Conservation (phyloP, 305 asterid species). For the Lippia alba region DNA sequence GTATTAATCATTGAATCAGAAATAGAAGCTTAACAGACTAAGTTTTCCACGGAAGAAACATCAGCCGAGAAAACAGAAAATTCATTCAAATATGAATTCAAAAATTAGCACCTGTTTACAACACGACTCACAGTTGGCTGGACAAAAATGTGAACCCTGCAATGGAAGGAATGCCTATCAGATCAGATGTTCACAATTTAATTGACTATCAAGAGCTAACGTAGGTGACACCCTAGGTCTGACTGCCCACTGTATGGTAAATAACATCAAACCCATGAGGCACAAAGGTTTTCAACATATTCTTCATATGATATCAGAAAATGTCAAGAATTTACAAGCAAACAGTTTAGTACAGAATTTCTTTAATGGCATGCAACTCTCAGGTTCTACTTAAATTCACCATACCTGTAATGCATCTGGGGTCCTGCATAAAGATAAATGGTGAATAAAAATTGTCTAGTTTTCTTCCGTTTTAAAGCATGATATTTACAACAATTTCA, state of each 20-base stretch:
- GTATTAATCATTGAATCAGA: slow-evolving; percentile 10
- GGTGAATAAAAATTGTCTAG: background rate
- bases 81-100: slow-evolving; percentile 19
- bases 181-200: background rate
- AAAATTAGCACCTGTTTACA: slow-evolving; percentile 73
- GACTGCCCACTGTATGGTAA: too few relatives aligned
- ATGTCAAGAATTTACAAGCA: too few relatives aligned
- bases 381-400: slow-evolving; percentile 16
- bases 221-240: too few relatives aligned
- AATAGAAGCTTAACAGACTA: slow-evolving; percentile 20
- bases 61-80: slow-evolving; percentile 16
- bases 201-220: background rate
- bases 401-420: slow-evolving; percentile 17
- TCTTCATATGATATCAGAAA: background rate
- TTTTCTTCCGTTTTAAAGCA: slow-evolving; percentile 7
- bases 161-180: slow-evolving; percentile 30
- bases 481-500: slow-evolving; percentile 10
- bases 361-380: slow-evolving; percentile 16
- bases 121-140: slow-evolving; percentile 91
- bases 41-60: slow-evolving; percentile 3
- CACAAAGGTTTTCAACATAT: too few relatives aligned
- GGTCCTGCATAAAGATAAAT: slow-evolving; percentile 3
- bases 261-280: too few relatives aligned
- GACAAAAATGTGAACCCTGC: slow-evolving; percentile 94
- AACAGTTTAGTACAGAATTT: background rate